Base-by-base conservation (phyloP, 2,329 filamentous ascomycete species). In the Cladosporium sp. region DNA sequence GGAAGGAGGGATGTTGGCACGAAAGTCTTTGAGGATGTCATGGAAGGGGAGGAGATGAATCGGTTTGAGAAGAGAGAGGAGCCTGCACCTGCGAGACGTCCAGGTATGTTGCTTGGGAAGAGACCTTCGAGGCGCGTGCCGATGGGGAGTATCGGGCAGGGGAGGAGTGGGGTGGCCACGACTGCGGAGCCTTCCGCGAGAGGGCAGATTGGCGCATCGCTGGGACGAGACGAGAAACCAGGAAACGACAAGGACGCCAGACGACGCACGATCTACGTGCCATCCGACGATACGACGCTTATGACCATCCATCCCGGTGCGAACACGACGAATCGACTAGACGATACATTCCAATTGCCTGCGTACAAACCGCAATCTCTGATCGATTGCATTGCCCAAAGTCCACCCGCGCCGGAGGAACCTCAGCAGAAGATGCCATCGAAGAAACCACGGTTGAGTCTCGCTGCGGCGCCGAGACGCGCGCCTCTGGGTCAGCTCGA, bases 241-340 rank as follows among this genome's bases (percentile, higher is more conserved):
- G n/a, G n/a, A n/a, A n/a, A n/a, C n/a, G n/a, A n/a, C 44, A 75
- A 74, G 57, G 69, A 74, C 15, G 65, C 68, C 3, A 66, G 74
- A 47, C 65, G 74, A 52, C 66, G 72, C 52, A 78, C 74, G 2
- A 78, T 78, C 39, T 78, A 75, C 57, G 68, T 77, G 11, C 75
- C 75, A 9, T 69, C 70, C 2, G 75, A 78, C 24, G 74, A 78
- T 51, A 79, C 75, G 5, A 75, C 74, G 1, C 64, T 78, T 20
- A 63, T 77, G 56, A 78, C 74, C 1, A 76, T 78, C 39, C 75
- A 77, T 57, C 75, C 76, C 3, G 75, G 75, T 36, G 69, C 71
- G 13, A 53, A 63, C n/a, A 58, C 56, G 4, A 61, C 61, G 2
- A 56, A 54, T n/a, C 52, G 61, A 6, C 50, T 63, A 20, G 61